These are phyloP conservation scores for Mallotus nudiflorus DNA, from an alignment of 345 rosid species.

Conservation along the genomic window DNA sequence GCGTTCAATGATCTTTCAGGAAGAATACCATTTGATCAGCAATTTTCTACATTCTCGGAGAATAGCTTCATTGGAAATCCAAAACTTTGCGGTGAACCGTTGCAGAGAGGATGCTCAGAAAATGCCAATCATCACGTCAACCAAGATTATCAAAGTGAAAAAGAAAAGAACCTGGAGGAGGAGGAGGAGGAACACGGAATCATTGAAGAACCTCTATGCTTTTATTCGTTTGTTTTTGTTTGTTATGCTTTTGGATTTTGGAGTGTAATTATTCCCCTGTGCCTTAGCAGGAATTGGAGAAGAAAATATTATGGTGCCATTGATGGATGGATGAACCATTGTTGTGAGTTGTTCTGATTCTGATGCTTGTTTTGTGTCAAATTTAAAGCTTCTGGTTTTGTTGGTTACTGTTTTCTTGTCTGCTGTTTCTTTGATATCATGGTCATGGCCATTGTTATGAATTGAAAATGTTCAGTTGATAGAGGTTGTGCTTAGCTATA, in stretches of 20 bases:
- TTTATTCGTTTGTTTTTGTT: neutral
- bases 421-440: too few species aligned
- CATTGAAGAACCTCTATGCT: neutral
- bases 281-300: neutral
- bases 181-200: neutral
- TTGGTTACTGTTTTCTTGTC: too few species aligned
- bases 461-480: too few species aligned
- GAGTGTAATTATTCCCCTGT: neutral
- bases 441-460: too few species aligned
- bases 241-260: neutral
- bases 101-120: neutral
- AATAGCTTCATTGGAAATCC: constrained; percentile 17
- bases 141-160: neutral
- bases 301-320: neutral
- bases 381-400: neutral
- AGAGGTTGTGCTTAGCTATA: too few species aligned
- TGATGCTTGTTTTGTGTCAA: too few species aligned
- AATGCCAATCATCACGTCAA: too few species aligned
- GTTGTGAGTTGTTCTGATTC: neutral
- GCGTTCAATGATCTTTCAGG: constrained; percentile 24
- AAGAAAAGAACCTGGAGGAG: neutral
- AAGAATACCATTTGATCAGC: constrained; percentile 21
- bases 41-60: constrained; percentile 16
- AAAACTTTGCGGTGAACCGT: constrained; percentile 19
- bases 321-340: neutral